Base-by-base conservation (phyloP, 2,329 filamentous ascomycete genomes). In the Pseudogymnoascus sp. region DNA sequence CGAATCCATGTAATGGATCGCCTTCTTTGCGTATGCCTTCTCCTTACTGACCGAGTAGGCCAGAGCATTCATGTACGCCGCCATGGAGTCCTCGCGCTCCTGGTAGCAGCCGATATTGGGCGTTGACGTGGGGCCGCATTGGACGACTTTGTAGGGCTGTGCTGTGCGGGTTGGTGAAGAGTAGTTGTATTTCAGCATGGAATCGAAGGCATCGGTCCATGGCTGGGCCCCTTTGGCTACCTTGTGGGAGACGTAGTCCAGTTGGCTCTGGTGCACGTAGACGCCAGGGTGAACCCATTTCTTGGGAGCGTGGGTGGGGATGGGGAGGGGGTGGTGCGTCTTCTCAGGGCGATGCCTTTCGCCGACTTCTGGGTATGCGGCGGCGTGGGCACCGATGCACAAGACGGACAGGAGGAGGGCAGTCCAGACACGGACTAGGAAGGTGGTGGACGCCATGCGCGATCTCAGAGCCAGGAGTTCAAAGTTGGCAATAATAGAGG, bases 1-100 rank as follows among this genome's bases (percentile, higher is more conserved):
- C 14, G 70, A 70, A 64, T 73, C 67, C 70, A 73, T 73, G 24
- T 67, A 66, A 8, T 65, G 50, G 16, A 73, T 72, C 1, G 71
- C 68, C 62, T 70, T 67, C 12, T 68, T 60, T 7, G 71, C 71
- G 53, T 71, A 72, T n/a, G 16, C 28, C 14, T 64, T 31, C 6
- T 63, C 61, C 4, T 68, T 69, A 5, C 64, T 68, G 28, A 71
- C 63, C 26, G 63, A 66, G 66, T 68, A 72, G 8, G 70, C 71
- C 28, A 72, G 65, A 6, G 71, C 67, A 62, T 70, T 72, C 6
- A 65, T 65, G 62, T 70, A 73, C 16, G 71, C 70, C 28, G 70
- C 68, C 41, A 73, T 65, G 0, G 70, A 68, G 63, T 72, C 71
- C 22, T 68, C 64, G 28, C 71, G 66, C 63, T 73, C 71, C 28